Percentiles rank a stretch among this genome's conserved stretches.
Evolutionary conservation across 2,329 filamentous ascomycete species (phyloP).

Genomic region (Diaporthe caulivora): DNA sequence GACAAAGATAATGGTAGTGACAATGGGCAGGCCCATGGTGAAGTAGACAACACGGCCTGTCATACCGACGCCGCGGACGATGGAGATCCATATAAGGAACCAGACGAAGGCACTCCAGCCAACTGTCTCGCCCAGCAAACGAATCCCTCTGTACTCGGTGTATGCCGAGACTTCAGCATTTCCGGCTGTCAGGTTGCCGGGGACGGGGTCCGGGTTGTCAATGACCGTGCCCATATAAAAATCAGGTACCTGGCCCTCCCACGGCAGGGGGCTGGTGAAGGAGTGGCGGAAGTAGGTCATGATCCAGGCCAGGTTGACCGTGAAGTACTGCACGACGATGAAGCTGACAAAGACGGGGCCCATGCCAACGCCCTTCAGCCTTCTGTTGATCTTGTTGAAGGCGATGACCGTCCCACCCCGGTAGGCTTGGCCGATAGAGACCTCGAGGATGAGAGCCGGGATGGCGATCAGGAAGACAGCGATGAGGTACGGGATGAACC

Average conservation of each 20-base stretch:
- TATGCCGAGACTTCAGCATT: constrained; percentile 56
- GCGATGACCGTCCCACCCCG: constrained; percentile 67
- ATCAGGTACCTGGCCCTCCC: constrained; percentile 62
- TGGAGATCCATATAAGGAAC: constrained; percentile 71
- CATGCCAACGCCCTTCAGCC: constrained; percentile 66
- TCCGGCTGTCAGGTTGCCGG: constrained; percentile 53
- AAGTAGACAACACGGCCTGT: constrained; percentile 72
- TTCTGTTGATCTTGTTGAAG: constrained; percentile 64
- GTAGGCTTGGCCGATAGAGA: constrained; percentile 78
- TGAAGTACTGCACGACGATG: constrained; percentile 69
- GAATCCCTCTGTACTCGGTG: constrained; percentile 59
- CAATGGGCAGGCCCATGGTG: constrained; percentile 71
- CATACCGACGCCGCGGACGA: constrained; percentile 69
- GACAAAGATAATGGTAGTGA: constrained; percentile 68
- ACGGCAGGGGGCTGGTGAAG: constrained; percentile 67
- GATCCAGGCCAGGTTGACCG: constrained; percentile 69
- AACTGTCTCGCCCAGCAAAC: constrained; percentile 66
- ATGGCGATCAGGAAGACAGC: constrained; percentile 68
- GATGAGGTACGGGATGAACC: constrained; percentile 70
- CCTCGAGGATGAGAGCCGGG: constrained; percentile 67
- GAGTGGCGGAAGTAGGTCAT: constrained; percentile 70
- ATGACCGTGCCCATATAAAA: constrained; percentile 64
- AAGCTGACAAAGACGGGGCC: constrained; percentile 65
- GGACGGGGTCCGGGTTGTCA: constrained; percentile 57
- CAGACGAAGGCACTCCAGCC: constrained; percentile 70